Evolutionary conservation across 1,284 basidiomycete genomes (phyloP).

Genomic region (Marasmius oreades): DNA sequence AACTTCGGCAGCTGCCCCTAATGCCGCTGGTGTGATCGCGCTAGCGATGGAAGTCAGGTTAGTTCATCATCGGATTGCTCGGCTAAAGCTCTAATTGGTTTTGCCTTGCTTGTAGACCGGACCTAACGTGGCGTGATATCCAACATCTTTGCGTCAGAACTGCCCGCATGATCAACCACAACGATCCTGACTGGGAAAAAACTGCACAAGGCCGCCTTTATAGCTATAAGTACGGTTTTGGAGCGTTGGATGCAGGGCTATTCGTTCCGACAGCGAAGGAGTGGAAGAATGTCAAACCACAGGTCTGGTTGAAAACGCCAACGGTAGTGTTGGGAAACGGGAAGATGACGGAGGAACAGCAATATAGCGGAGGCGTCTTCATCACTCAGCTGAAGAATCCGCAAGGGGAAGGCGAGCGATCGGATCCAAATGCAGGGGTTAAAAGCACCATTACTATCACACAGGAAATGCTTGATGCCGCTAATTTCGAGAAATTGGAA

Average conservation of each 20-base stretch:
- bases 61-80: slow-evolving; percentile 21
- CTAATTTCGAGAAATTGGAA: slow-evolving; percentile 88
- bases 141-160: slow-evolving; percentile 88
- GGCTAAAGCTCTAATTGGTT: background rate
- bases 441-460: slow-evolving; percentile 70
- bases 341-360: slow-evolving; percentile 50
- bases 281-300: slow-evolving; percentile 92
- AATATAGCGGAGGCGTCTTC: slow-evolving; percentile 62
- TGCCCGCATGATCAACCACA: slow-evolving; percentile 78
- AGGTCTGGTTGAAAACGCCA: slow-evolving; percentile 83
- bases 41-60: slow-evolving; percentile 83
- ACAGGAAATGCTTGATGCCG: slow-evolving; percentile 60
- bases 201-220: slow-evolving; percentile 80
- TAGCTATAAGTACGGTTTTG: slow-evolving; percentile 98
- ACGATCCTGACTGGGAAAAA: slow-evolving; percentile 93
- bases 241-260: slow-evolving; percentile 80
- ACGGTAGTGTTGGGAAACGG: slow-evolving; percentile 68
- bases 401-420: background rate
- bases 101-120: slow-evolving; percentile 52
- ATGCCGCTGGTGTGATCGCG: slow-evolving; percentile 90
- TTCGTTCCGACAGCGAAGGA: slow-evolving; percentile 81
- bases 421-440: slow-evolving; percentile 37
- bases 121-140: slow-evolving; percentile 95
- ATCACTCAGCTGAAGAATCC: slow-evolving; percentile 43
- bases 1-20: slow-evolving; percentile 96